Base-by-base conservation (phyloP, 2,329 filamentous ascomycete genomes). In the Fusarium sp. region DNA sequence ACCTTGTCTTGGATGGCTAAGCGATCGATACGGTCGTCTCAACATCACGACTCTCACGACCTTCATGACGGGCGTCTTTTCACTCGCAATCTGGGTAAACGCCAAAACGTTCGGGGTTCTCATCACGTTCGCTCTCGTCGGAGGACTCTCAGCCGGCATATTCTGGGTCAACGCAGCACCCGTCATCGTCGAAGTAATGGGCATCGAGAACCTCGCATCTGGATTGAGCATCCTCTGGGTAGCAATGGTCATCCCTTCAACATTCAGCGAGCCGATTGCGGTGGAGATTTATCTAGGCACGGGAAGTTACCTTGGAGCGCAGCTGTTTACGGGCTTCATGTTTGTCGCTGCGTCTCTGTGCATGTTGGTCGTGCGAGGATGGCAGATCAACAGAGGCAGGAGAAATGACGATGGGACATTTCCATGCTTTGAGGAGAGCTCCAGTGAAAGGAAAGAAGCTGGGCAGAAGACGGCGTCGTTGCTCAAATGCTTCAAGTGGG, bases 1-100 rank as follows among this genome's bases (percentile, higher is more conserved):
- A 5, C 91, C 91, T 2, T 84, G 89, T 0, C 87, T 93, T 7
- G 92, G 92, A 1, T 89, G 91, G 78, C 89, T 90, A 76, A 89
- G 87, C 71, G 91, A 93, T 76, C 83, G 82, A 0, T 84, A 90
- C 35, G 91, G 91, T 2, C 84, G 91, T 2, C 86, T 93, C 73
- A 92, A 93, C 71, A 89, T 92, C 81, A 89, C 91, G 1, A 83
- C 83, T 1, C 77, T 85, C 10, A 87, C 89, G 81, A 89, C 89
- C 0, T 39, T 74, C 7, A 23, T 75, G 9, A 57, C 59, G 2
- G 68, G 70, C 1, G 48, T 72, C 2, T 7, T 67, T 1, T 45
- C 50, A 0, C 50, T 76, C 1, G 48, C 54, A 2, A 56, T 76
- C 30, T 76, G 74, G 72, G 34, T 68, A 0, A 72, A 71, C 2